A percentile compares a stretch with the other conserved stretches of the same genome.
These are phyloP conservation scores for Rhizophora mangle DNA, from an alignment of 345 rosid genomes.

Conservation along the genomic window DNA sequence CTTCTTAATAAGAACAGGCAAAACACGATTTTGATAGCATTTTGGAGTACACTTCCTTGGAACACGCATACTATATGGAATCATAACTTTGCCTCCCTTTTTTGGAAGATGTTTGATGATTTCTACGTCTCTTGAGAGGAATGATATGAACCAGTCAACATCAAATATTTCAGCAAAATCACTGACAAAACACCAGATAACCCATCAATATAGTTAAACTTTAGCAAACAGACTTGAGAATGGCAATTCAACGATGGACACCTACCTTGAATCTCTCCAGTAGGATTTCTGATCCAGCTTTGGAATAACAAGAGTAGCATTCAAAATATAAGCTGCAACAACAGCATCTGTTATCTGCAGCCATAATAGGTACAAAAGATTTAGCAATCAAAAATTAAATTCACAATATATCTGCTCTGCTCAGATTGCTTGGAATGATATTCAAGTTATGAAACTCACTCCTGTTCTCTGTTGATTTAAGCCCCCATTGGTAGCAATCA, in stretches of 20 bases:
- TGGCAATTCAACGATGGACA: not conserved
- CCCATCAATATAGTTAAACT: conserved; percentile 11
- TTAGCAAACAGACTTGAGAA: conserved; percentile 9
- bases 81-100: conserved; percentile 44
- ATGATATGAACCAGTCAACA: conserved; percentile 74
- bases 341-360: conserved; percentile 86
- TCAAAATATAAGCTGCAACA: conserved; percentile 85
- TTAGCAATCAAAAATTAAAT: conserved; percentile 7
- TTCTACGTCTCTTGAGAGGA: conserved; percentile 57
- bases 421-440: not conserved
- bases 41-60: conserved; percentile 80
- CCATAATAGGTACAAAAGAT: not conserved
- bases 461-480: conserved; percentile 92
- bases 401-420: not conserved
- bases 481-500: conserved; percentile 93
- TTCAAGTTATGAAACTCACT: conserved; percentile 39
- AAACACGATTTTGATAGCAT: conserved; percentile 49
- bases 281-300: conserved; percentile 81
- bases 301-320: conserved; percentile 89
- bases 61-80: conserved; percentile 61
- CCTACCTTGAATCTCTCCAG: conserved; percentile 86
- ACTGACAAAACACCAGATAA: conserved; percentile 44
- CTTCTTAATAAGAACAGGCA: conserved; percentile 51
- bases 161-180: conserved; percentile 76
- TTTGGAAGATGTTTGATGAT: conserved; percentile 67